These are phyloP conservation scores for Lagenidium giganteum DNA, from an alignment of 352 stramenopile species.

Conservation along the genomic window DNA sequence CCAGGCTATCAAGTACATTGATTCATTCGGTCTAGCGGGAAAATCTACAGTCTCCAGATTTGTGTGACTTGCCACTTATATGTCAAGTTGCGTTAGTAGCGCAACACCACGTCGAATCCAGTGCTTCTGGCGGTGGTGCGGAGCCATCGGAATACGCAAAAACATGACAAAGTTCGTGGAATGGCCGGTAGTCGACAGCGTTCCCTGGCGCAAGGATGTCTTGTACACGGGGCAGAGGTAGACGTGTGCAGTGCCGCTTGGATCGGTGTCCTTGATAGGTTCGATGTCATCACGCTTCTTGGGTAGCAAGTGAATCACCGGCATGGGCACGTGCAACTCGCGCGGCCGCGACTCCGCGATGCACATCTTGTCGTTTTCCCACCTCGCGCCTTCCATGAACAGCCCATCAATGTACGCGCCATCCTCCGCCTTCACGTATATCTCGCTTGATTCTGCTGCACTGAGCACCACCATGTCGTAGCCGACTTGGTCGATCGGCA, in stretches of 20 bases:
- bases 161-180: slow-evolving; percentile 97
- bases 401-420: slow-evolving; percentile 87
- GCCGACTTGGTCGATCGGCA: slow-evolving; percentile 89
- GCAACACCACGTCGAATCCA: slow-evolving; percentile 94
- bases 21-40: no score
- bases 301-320: slow-evolving; percentile 82
- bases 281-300: slow-evolving; percentile 80
- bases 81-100: slow-evolving; percentile 92
- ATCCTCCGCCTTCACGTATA: slow-evolving; percentile 81
- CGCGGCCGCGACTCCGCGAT: slow-evolving; percentile 80
- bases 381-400: slow-evolving; percentile 89
- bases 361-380: slow-evolving; percentile 57
- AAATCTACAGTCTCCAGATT: no score
- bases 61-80: slow-evolving; percentile 21
- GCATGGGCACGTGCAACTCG: slow-evolving; percentile 86
- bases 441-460: slow-evolving; percentile 25
- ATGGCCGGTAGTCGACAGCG: slow-evolving; percentile 91
- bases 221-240: slow-evolving; percentile 93
- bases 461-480: slow-evolving; percentile 86
- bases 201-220: slow-evolving; percentile 88
- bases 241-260: slow-evolving; percentile 86
- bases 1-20: no score
- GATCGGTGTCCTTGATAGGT: slow-evolving; percentile 85
- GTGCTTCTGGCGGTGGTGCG: slow-evolving; percentile 87
- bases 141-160: slow-evolving; percentile 87